Evolutionary conservation across 2,329 filamentous ascomycete species (phyloP).

Genomic region (Talaromyces verruculosus): DNA sequence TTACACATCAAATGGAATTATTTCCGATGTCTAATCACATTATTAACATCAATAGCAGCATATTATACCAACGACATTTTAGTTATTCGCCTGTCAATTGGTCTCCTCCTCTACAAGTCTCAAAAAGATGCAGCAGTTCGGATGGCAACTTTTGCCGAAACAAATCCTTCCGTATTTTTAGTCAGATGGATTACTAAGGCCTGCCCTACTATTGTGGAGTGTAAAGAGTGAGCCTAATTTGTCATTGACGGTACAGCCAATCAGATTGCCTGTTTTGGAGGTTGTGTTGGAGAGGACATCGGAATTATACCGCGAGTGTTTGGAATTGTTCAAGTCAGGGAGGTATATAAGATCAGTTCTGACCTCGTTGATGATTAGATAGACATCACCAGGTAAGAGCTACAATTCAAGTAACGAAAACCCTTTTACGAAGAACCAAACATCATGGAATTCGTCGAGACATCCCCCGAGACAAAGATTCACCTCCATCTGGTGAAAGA

Average conservation of each 20-base stretch:
- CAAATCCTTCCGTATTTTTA: not conserved
- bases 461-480: conserved; percentile 18
- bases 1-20: not conserved
- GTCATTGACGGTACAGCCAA: not conserved
- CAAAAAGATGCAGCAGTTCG: not conserved
- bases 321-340: not conserved
- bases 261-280: not conserved
- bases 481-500: conserved; percentile 22
- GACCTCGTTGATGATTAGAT: too few species aligned
- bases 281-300: not conserved
- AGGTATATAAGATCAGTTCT: not conserved
- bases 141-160: not conserved
- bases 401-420: not conserved
- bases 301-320: conserved; percentile 1
- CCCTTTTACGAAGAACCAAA: not conserved
- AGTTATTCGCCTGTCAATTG: not conserved
- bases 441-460: conserved; percentile 14
- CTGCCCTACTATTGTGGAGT: too few species aligned
- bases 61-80: not conserved
- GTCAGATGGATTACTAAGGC: not conserved
- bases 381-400: not conserved
- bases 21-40: not conserved
- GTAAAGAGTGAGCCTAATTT: not conserved
- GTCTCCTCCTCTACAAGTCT: not conserved
- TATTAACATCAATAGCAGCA: not conserved